A percentile compares a stretch with the other conserved stretches of the same genome.
Conservation (phyloP, 495 filamentous ascomycete species). For the Podospora anserina region DNA sequence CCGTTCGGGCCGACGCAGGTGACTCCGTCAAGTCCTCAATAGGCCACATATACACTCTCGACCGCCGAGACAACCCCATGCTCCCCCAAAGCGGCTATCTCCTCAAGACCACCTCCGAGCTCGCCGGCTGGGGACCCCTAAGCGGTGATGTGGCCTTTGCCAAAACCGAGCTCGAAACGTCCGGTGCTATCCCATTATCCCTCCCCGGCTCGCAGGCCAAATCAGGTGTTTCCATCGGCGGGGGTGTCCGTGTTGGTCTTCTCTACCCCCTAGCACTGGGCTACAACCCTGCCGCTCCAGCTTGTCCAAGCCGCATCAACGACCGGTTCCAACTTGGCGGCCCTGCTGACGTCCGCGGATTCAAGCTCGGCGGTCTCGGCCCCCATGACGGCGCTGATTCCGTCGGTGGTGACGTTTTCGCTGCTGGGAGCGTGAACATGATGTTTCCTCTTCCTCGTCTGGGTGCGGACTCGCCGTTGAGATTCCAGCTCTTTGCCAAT, state of each 20-base stretch:
- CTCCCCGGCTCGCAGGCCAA: conserved; percentile 62
- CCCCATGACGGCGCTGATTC: conserved; percentile 81
- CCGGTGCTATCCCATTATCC: conserved; percentile 67
- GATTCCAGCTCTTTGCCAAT: conserved; percentile 87
- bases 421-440: conserved; percentile 79
- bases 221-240: conserved; percentile 63
- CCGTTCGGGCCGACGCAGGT: conserved; percentile 78
- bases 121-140: conserved; percentile 82
- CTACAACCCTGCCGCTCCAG: conserved; percentile 53
- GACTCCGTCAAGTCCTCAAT: conserved; percentile 87
- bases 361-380: conserved; percentile 82
- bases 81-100: conserved; percentile 80
- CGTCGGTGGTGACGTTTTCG: conserved; percentile 86
- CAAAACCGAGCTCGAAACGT: conserved; percentile 80
- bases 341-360: conserved; percentile 90
- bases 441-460: conserved; percentile 78
- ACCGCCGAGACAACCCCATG: conserved; percentile 74
- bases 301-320: conserved; percentile 72
- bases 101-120: conserved; percentile 68
- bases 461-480: conserved; percentile 75
- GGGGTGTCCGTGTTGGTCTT: conserved; percentile 53
- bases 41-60: conserved; percentile 73
- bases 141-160: conserved; percentile 87
- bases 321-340: conserved; percentile 95
- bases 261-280: conserved; percentile 54